Evolutionary conservation across 139 green algal species (phyloP).

Genomic region (Pseudopediastrum boryanum): DNA sequence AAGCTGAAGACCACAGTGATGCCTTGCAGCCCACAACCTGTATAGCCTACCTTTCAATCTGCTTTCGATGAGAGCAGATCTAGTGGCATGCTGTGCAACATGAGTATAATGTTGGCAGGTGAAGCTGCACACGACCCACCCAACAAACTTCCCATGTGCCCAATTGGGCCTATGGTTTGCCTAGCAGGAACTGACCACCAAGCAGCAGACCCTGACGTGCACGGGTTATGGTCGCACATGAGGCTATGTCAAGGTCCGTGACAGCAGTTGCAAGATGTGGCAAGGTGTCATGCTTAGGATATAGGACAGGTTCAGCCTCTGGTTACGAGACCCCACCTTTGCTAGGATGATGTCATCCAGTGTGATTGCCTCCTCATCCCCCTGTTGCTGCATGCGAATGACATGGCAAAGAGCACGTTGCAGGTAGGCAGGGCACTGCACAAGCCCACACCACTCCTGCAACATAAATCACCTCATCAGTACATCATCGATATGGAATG

Average conservation of each 20-base stretch:
- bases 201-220: background rate
- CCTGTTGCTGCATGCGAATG: background rate
- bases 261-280: background rate
- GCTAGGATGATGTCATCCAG: conserved; percentile 8
- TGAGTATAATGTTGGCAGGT: too few relatives aligned
- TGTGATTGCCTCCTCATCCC: background rate
- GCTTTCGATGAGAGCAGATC: too few relatives aligned
- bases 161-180: too few relatives aligned
- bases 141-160: too few relatives aligned
- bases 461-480: background rate
- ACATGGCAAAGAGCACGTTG: too few relatives aligned
- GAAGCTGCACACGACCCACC: too few relatives aligned
- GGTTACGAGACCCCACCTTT: conserved; percentile 1
- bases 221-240: background rate
- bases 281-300: background rate
- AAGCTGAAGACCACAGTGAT: too few relatives aligned
- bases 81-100: too few relatives aligned
- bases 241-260: background rate
- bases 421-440: conserved; percentile 28
- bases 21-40: too few relatives aligned
- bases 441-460: conserved; percentile 32
- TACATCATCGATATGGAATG: background rate
- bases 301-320: background rate
- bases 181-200: background rate
- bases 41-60: too few relatives aligned